Base-by-base conservation (phyloP, 441 rosid species). In the Mallotus repandus region DNA sequence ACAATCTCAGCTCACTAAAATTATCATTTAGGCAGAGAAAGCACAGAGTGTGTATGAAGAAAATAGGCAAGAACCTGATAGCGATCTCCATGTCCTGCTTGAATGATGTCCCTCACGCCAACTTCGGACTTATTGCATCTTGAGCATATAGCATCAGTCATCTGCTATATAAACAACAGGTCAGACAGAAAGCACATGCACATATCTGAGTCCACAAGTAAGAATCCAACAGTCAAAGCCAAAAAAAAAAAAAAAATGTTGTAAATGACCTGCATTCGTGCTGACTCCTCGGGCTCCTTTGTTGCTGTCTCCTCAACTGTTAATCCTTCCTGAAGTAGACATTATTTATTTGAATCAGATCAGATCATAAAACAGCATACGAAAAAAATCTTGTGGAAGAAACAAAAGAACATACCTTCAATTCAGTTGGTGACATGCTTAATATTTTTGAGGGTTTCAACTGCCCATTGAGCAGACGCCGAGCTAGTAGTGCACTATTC, bases 41-140 rank as follows among this genome's bases (percentile, higher is more conserved):
- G 11, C 9, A 45, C 46, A 13, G 9, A 5, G 0, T 21, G 25
- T 45, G 55, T 55, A 25, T 8, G 19, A 53, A 70, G 32, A 49
- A 41, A 71, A 68, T 45, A 63, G 46, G 69, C 32, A 81, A 65
- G 64, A 71, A 95, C 99, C 98, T 96, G 94, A 76, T 96, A 96
- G 75, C 98, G 93, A 78, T 86, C 97, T 62, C 96, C 97, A 72
- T 88, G 97, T 66, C 99, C 98, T 66, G 97, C 97, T 84, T 93
- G 99, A 80, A 96, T 96, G 70, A 96, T 90, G 78, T 96, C 99
- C 80, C 91, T 84, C 70, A 93, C 75, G 15, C 97, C 96, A 0
- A 93, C 99, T 78, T 87, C 86, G 18, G 74, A 69, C 78, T 88
- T 88, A 35, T 78, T 84, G 88, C 99, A 96, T 79, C 98, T 88